Evolutionary conservation across 2,329 filamentous ascomycete genomes (phyloP), one percentile per base, ranked within the genome.

Genomic region (Venturia nashicola): DNA sequence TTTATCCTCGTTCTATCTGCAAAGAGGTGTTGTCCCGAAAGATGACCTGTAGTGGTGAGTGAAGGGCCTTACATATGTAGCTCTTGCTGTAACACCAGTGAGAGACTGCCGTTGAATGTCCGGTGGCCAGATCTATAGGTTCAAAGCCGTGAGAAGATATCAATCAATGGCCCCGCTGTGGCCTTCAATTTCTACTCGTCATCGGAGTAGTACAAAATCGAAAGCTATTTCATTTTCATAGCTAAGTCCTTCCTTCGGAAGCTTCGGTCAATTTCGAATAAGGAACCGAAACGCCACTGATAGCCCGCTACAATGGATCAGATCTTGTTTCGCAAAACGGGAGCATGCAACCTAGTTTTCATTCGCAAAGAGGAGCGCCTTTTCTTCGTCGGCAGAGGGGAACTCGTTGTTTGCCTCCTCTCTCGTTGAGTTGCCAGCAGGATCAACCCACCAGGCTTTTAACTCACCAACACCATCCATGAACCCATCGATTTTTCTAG

Each of bases 371-470:
- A 57, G 27, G 34, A 62, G 46, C 18, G 61, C 61, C 20, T 63
- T 63, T 46, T 63, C 61, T 34, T 63, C 61, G 39, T 63, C 61
- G 36, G 48, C 61, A 14, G 61, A 36, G 5, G 61, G 36, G 5
- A 51, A 39, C n/a, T 59, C 61, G 7, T 27, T 40, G 23, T 57
- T 27, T 36, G 46, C 46, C 20, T 23, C 36, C 46, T 36, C 32
- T 14, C 32, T 14, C 3, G 32, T 34, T 57, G 32, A 57, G 14
- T 36, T 57, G 14, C 51, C 51, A 6, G 51, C 7, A 18, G 61
- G 61, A 39, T 63, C 44, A 11, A 40, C 23, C 61, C 61, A 63
- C 61, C 61, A 63, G 20, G 36, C 61, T 39, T n/a, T 57, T 32
- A 63, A 34, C 32, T 63, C 61, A n/a, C 18, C 2, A 42, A 57